Evolutionary conservation across 2,329 filamentous ascomycete species (phyloP).

Genomic region (Sarocladiaceae sp.): DNA sequence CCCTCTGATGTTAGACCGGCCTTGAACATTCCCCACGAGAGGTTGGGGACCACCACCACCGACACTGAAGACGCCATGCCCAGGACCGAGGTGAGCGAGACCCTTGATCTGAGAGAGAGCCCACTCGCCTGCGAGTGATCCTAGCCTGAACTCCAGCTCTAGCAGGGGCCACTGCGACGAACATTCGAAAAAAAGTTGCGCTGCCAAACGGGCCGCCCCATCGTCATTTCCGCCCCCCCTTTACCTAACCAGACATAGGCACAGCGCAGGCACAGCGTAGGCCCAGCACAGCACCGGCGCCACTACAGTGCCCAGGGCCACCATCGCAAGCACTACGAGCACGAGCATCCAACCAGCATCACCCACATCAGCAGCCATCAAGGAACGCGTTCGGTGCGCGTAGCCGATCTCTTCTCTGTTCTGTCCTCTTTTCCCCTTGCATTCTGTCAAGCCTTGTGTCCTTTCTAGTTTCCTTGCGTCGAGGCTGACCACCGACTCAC

Average conservation of each 20-base stretch:
- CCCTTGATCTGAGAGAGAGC: conserved; percentile 2
- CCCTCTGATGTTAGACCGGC: not conserved
- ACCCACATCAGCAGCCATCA: not conserved
- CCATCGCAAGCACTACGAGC: not conserved
- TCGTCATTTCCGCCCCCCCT: conserved; percentile 10
- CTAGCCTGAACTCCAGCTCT: not conserved
- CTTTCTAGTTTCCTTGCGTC: conserved; percentile 6
- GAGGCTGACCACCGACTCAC: conserved; percentile 1
- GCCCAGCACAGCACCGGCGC: no score
- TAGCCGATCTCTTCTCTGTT: conserved; percentile 6
- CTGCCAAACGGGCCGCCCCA: conserved; percentile 3
- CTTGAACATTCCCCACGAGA: conserved; percentile 7
- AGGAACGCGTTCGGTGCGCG: conserved; percentile 8
- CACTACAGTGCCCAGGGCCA: no score
- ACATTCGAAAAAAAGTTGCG: conserved; percentile 3
- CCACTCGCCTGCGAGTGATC: no score
- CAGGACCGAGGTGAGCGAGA: no score
- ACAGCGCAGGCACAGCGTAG: no score
- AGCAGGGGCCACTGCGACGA: not conserved
- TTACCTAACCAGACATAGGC: no score
- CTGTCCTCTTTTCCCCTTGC: conserved; percentile 8
- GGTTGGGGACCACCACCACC: conserved; percentile 2
- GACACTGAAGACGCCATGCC: no score
- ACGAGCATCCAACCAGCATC: not conserved
- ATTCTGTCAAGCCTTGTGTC: conserved; percentile 4